Base-by-base conservation (phyloP, 2,329 filamentous ascomycete species). In the Nemania abortiva region DNA sequence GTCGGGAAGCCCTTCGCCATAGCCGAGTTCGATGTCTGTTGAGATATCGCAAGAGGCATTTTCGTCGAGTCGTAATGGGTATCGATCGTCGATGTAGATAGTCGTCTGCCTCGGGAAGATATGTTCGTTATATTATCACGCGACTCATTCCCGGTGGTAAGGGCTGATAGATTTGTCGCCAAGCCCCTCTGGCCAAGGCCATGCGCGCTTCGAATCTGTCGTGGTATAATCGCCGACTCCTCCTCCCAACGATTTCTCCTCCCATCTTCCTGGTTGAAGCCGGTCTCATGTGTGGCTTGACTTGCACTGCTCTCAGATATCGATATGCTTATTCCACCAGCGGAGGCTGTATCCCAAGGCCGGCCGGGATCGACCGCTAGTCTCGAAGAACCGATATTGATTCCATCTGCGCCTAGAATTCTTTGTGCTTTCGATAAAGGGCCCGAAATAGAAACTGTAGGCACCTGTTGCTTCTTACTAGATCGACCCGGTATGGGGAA, bases 21-120 rank as follows among this genome's bases (percentile, higher is more conserved):
- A 68, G 86, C 85, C 1, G 87, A 88, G 52, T 82, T 85, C 0
- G 87, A 88, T 0, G 87, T 88, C 75, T 89, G 87, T 73, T 88
- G 87, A 0, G 87, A 88, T 68, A 88, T 84, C n/a, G 85, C 82
- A 5, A 89, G 81, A 11, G 87, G 86, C 56, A 86, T 81, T 73
- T 87, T 87, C 5, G 84, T 77, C 74, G 86, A 85, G 77, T 89
- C 87, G 76, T 89, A 89, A 77, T 84, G 87, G 0, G 86, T 87
- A 37, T 81, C 81, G 67, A 88, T 83, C n/a, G 87, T 88, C 4
- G 87, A 88, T 45, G 81, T 84, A 1, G 87, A 89, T 54, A 82
- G 81, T 37, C 83, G 84, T 57, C 86, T 84, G 49, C 83, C 81
- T 42, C 87, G 70, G 64, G 80, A 84, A 2, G 83, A 83, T 24